phyloP scores from a whole-genome alignment of 2,329 filamentous ascomycete species.

The Penicillium vulpinum region DNA sequence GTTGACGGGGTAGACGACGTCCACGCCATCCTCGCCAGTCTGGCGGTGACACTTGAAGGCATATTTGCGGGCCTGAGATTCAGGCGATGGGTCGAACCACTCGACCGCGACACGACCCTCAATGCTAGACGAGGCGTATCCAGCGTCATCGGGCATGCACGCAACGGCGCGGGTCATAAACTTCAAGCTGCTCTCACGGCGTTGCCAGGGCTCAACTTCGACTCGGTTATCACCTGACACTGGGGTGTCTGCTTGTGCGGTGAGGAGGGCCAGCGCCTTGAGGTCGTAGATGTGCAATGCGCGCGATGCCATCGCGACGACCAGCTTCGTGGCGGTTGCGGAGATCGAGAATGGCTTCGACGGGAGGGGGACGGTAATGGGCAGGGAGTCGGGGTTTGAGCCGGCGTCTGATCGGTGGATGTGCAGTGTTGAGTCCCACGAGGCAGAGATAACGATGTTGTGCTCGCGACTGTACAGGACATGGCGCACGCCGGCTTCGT shows the following conservation, averaged over 20 bases:
- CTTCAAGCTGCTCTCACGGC: conserved; percentile 88
- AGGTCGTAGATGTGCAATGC: conserved; percentile 96
- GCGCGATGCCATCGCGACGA: conserved; percentile 93
- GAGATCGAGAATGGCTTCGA: conserved; percentile 87
- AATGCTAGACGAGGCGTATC: conserved; percentile 89
- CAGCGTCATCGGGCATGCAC: conserved; percentile 95
- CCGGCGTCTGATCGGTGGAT: conserved; percentile 62
- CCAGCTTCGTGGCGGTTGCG: conserved; percentile 76
- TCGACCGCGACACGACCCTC: conserved; percentile 95
- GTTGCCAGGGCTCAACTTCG: conserved; percentile 79
- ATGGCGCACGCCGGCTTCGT: conserved; percentile 75
- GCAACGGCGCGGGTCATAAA: conserved; percentile 92
- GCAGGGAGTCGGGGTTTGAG: conserved; percentile 53
- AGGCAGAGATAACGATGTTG: conserved; percentile 79
- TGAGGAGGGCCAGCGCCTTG: conserved; percentile 59
- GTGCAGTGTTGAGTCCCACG: conserved; percentile 91
- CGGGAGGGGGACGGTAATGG: conserved; percentile 69
- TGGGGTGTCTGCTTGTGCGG: conserved; percentile 48
- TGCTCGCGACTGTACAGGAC: conserved; percentile 78
- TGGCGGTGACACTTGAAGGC: conserved; percentile 98
- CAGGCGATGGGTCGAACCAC: conserved; percentile 88
- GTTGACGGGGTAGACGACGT: conserved; percentile 90
- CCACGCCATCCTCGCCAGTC: conserved; percentile 60
- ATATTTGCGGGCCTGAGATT: conserved; percentile 90
- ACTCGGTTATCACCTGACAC: conserved; percentile 41